A percentile compares a stretch with the other conserved stretches of the same genome.
Conservation (phyloP, 2,329 filamentous ascomycete species). For the Penicillium crustosum region DNA sequence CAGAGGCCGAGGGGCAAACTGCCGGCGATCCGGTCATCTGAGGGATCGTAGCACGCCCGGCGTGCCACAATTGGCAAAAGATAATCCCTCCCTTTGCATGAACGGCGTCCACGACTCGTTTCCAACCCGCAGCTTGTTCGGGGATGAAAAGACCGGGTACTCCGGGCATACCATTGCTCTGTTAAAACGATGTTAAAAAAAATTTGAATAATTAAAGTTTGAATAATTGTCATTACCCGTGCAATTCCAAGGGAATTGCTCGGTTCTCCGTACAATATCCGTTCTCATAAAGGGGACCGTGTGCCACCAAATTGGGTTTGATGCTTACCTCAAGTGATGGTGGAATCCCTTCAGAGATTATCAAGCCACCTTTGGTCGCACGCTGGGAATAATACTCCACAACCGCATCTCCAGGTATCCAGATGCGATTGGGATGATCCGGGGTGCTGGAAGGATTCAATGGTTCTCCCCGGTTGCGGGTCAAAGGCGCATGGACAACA, state of each 20-base stretch:
- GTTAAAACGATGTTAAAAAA: background rate
- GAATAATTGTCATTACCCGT: background rate
- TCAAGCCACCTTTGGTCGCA: constrained; percentile 37
- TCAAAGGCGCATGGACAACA: constrained; percentile 54
- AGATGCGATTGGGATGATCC: constrained; percentile 52
- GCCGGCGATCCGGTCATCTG: constrained; percentile 42
- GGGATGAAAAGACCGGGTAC: constrained; percentile 36
- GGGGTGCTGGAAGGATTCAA: constrained; percentile 43
- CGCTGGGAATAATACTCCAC: constrained; percentile 45
- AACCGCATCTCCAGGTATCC: constrained; percentile 47
- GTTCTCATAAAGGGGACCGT: background rate
- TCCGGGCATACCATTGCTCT: constrained; percentile 43
- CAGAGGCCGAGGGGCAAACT: constrained; percentile 45
- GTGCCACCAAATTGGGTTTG: background rate
- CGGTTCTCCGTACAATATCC: background rate
- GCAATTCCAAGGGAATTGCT: background rate
- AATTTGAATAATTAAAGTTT: background rate
- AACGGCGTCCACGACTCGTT: constrained; percentile 52
- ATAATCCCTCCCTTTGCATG: constrained; percentile 54
- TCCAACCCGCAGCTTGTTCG: constrained; percentile 52
- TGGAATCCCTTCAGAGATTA: constrained; percentile 41
- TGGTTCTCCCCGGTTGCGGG: constrained; percentile 54
- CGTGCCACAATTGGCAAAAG: constrained; percentile 44
- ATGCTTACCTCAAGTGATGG: constrained; percentile 40
- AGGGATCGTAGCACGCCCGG: constrained; percentile 49